Conservation (phyloP, 352 stramenopile species). For the Globisporangium abappressorium region DNA sequence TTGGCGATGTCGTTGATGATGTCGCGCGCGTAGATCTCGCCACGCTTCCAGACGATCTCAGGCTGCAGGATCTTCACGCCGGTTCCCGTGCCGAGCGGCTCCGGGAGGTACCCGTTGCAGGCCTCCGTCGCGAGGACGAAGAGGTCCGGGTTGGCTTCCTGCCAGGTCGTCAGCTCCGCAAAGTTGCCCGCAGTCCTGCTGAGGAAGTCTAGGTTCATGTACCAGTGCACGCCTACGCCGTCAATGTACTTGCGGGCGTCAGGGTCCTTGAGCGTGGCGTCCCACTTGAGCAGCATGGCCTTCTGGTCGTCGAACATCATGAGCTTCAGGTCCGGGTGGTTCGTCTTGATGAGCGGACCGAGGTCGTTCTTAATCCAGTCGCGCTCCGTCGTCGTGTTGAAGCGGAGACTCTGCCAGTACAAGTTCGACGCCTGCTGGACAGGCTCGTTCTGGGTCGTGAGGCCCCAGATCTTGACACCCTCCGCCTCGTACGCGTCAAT, state of each 20-base stretch:
- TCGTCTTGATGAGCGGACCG: constrained; percentile 52
- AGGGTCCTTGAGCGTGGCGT: constrained; percentile 39
- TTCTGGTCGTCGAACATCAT: constrained; percentile 87
- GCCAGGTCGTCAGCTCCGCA: constrained; percentile 43
- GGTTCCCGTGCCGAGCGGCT: constrained; percentile 43
- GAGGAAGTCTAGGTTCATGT: constrained; percentile 64
- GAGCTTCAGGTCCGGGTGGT: constrained; percentile 81
- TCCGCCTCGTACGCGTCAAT: constrained; percentile 74
- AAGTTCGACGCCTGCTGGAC: constrained; percentile 35
- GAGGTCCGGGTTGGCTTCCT: constrained; percentile 55
- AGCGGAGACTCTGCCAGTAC: constrained; percentile 56
- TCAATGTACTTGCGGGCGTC: constrained; percentile 71
- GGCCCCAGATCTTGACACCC: constrained; percentile 71
- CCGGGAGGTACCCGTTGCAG: constrained; percentile 63
- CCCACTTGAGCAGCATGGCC: constrained; percentile 41
- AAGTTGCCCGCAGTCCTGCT: constrained; percentile 44
- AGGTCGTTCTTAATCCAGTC: constrained; percentile 81
- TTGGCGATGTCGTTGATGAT: constrained; percentile 87
- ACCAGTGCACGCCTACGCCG: constrained; percentile 87
- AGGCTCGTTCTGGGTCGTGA: constrained; percentile 87
- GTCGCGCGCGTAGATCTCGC: constrained; percentile 78
- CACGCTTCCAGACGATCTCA: constrained; percentile 55
- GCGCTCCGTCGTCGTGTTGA: constrained; percentile 36
- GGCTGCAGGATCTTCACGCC: constrained; percentile 43
- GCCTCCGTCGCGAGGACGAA: constrained; percentile 85